A percentile compares a stretch with the other conserved stretches of the same genome.
phyloP scores from a whole-genome alignment of 2,329 filamentous ascomycete species.

The Furcasterigmium furcatum region DNA sequence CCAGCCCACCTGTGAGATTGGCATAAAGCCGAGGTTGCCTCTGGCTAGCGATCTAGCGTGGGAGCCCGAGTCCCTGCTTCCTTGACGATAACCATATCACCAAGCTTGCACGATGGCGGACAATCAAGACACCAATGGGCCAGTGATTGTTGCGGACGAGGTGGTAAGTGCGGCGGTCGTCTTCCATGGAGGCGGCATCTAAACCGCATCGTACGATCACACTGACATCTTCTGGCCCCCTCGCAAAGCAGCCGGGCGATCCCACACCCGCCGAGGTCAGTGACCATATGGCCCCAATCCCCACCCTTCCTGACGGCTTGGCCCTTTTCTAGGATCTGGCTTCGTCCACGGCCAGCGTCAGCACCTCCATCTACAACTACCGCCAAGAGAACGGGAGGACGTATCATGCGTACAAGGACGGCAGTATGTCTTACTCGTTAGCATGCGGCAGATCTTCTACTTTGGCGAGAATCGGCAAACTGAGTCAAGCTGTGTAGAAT shows the following conservation, averaged over 20 bases:
- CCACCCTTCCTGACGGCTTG: background rate
- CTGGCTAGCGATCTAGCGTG: no score
- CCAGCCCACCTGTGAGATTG: no score
- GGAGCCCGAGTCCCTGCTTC: no score
- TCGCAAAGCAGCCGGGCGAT: background rate
- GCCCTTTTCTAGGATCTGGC: background rate
- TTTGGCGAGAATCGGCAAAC: no score
- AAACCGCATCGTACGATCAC: background rate
- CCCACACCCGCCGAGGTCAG: background rate
- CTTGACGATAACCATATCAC: no score
- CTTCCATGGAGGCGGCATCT: background rate
- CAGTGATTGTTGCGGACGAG: background rate
- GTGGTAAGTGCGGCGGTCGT: background rate
- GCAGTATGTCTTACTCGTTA: background rate
- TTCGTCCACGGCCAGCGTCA: slow-evolving; percentile 1
- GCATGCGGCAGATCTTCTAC: background rate
- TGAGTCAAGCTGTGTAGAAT: background rate
- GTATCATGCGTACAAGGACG: slow-evolving; percentile 1
- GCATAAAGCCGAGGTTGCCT: no score
- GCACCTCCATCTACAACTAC: slow-evolving; percentile 2
- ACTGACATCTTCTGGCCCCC: no score
- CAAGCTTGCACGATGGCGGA: background rate
- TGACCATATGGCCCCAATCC: background rate
- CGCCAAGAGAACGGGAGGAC: background rate
- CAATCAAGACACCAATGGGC: background rate